phyloP scores from a whole-genome alignment of 129 eudicot species.

The Saussurea involucrata region DNA sequence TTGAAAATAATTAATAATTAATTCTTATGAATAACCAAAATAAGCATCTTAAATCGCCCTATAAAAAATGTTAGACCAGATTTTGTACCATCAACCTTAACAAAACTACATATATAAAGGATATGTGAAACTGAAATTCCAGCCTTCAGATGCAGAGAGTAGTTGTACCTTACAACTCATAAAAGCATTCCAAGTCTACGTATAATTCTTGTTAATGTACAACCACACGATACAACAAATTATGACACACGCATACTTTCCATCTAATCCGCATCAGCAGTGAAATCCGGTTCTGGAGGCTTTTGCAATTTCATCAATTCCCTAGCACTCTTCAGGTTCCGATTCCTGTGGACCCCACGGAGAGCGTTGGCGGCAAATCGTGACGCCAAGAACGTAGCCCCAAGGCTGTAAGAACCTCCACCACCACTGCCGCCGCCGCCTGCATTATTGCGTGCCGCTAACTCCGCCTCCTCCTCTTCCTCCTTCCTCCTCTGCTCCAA shows the following conservation, averaged over 20 bases:
- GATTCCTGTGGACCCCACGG: constrained; percentile 83
- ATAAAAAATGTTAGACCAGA: neutral
- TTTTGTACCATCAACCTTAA: neutral
- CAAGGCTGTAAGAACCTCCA: constrained; percentile 68
- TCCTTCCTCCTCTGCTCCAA: constrained; percentile 66
- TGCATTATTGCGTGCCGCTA: constrained; percentile 29
- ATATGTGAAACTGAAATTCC: neutral
- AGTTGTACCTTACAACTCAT: constrained; percentile 24
- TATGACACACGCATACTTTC: neutral
- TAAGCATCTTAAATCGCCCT: neutral
- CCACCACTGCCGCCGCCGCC: constrained; percentile 26
- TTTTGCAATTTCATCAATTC: constrained; percentile 84
- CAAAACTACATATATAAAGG: neutral
- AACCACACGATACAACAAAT: constrained; percentile 20
- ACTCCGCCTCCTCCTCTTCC: constrained; percentile 57
- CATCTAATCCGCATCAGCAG: constrained; percentile 71
- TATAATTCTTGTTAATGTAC: constrained; percentile 27
- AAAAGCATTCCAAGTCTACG: constrained; percentile 12
- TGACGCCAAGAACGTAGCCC: constrained; percentile 82
- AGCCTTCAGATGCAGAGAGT: constrained; percentile 11
- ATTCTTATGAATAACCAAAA: neutral
- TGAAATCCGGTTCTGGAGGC: constrained; percentile 93
- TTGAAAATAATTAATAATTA: neutral
- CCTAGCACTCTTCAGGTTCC: constrained; percentile 68
- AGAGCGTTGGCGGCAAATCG: constrained; percentile 89